Percentiles rank a stretch among this genome's conserved stretches.
Conservation (phyloP, 2,329 filamentous ascomycete species). For the Pestalotiopsis sp. region DNA sequence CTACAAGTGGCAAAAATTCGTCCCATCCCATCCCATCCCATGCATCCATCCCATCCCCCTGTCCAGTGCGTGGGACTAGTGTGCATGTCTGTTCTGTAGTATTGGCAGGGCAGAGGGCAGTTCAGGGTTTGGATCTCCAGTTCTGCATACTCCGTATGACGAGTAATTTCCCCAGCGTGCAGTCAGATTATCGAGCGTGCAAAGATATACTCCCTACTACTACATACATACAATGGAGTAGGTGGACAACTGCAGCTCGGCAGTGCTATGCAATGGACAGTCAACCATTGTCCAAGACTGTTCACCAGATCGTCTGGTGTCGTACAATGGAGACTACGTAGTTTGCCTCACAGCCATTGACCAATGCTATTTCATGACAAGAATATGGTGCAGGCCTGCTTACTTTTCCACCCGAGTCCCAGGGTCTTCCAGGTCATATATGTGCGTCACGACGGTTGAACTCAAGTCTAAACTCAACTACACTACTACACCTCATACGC, state of each 20-base stretch:
- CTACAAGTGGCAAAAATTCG: neutral
- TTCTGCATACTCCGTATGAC: constrained; percentile 6
- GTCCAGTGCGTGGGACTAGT: neutral
- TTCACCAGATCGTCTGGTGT: neutral
- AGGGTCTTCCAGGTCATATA: neutral
- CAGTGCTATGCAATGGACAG: constrained; percentile 7
- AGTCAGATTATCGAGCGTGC: neutral
- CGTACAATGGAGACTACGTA: neutral
- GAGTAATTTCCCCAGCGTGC: neutral
- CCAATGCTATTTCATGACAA: neutral
- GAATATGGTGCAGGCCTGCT: neutral
- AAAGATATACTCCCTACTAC: neutral
- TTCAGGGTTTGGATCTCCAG: neutral
- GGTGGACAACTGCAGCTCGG: neutral
- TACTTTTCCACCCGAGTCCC: neutral
- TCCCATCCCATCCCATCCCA: neutral
- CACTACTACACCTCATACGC: too few relatives aligned
- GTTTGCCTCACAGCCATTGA: constrained; percentile 3
- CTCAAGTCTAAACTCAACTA: neutral
- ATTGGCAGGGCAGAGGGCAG: neutral
- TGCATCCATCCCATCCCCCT: neutral
- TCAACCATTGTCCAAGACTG: neutral
- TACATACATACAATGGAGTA: too few relatives aligned
- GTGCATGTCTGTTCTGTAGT: neutral
- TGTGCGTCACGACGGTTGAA: neutral